Percentiles rank a stretch among this genome's conserved stretches.
Evolutionary conservation across 768 basidiomycete species (phyloP).

Genomic region (Boletellus sp.): DNA sequence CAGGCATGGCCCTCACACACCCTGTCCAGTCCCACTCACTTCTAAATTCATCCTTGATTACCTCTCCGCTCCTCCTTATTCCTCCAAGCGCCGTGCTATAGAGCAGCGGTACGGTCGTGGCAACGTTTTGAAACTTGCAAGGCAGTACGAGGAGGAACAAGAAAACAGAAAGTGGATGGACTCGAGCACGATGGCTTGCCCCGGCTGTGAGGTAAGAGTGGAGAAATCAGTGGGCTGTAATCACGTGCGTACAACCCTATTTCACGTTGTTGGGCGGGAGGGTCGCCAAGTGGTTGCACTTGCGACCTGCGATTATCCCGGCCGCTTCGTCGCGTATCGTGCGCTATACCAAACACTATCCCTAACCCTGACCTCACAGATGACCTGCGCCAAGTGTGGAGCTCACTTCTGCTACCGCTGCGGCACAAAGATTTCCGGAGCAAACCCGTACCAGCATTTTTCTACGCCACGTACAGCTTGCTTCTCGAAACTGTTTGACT

Average conservation of each 20-base stretch:
- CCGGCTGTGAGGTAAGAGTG: slow-evolving; percentile 68
- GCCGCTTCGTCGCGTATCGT: not conserved
- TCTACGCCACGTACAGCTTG: slow-evolving; percentile 50
- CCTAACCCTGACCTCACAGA: slow-evolving; percentile 39
- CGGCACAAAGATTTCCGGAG: slow-evolving; percentile 46
- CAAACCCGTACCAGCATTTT: slow-evolving; percentile 68
- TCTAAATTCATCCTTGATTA: slow-evolving; percentile 67
- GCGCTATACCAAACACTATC: not conserved
- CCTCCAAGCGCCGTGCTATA: slow-evolving; percentile 45
- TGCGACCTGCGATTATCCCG: not conserved
- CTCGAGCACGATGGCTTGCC: slow-evolving; percentile 63
- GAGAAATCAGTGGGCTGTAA: slow-evolving; percentile 83
- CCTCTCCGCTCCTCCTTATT: slow-evolving; percentile 51
- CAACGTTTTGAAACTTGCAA: slow-evolving; percentile 59
- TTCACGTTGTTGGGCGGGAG: not conserved
- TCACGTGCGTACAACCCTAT: slow-evolving; percentile 54
- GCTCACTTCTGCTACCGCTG: slow-evolving; percentile 85
- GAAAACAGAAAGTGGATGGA: slow-evolving; percentile 73
- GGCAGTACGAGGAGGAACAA: slow-evolving; percentile 66
- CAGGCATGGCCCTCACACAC: slow-evolving; percentile 80
- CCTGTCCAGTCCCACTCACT: slow-evolving; percentile 67
- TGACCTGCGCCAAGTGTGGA: slow-evolving; percentile 72
- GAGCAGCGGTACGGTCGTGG: slow-evolving; percentile 63
- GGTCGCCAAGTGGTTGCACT: too few species aligned
- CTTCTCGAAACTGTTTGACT: slow-evolving; percentile 67